These are phyloP conservation scores for Yarrowia yakushimensis DNA, from an alignment of 805 yeast genomes.

Conservation along the genomic window DNA sequence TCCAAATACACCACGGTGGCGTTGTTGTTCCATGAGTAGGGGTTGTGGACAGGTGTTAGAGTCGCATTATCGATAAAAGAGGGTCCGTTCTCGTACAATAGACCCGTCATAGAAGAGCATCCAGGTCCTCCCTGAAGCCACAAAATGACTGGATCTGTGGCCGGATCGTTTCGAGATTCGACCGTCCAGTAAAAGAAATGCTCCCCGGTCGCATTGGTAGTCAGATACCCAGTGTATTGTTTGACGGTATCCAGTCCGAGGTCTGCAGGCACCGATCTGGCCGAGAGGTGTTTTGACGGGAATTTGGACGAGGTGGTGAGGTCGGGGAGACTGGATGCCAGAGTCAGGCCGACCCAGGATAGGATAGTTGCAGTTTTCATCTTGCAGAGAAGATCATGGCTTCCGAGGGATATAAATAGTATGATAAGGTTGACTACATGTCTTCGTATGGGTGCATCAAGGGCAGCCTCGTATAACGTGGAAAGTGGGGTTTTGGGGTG, in stretches of 20 bases:
- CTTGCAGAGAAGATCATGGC: no score
- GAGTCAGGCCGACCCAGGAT: neutral
- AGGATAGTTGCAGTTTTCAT: neutral
- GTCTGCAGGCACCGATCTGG: neutral
- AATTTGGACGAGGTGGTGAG: neutral
- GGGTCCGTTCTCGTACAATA: conserved; percentile 80
- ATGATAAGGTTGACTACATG: neutral
- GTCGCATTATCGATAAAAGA: conserved; percentile 50
- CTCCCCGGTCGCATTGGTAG: conserved; percentile 63
- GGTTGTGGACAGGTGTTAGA: conserved; percentile 59
- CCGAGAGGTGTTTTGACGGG: neutral
- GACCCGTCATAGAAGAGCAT: conserved; percentile 73
- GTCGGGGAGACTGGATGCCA: neutral
- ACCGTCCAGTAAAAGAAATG: conserved; percentile 78
- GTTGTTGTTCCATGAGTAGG: conserved; percentile 72
- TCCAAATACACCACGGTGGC: conserved; percentile 78
- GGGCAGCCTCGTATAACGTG: no score
- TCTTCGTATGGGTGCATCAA: no score
- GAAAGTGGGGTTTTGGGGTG: neutral
- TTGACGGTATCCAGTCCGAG: conserved; percentile 70
- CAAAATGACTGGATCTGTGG: conserved; percentile 69
- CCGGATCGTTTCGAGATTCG: conserved; percentile 77
- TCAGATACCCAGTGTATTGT: conserved; percentile 79
- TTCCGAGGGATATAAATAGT: neutral
- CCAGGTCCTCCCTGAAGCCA: conserved; percentile 92